Percentiles rank a stretch among this genome's conserved stretches.
These are phyloP conservation scores for Catunica adiposa DNA, from an alignment of 2,329 filamentous ascomycete species.

Conservation along the genomic window DNA sequence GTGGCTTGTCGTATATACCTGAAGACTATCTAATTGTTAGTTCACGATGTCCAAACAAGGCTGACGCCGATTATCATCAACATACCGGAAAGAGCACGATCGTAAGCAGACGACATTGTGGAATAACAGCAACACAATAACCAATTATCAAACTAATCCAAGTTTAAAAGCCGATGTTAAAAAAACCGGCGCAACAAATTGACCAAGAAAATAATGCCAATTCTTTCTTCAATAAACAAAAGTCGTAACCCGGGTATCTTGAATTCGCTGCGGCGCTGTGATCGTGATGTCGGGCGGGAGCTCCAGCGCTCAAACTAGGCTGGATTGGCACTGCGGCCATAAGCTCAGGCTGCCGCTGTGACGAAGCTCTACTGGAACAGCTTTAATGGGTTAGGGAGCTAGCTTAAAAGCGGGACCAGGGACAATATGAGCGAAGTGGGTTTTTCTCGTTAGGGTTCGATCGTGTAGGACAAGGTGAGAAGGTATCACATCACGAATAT, in stretches of 20 bases:
- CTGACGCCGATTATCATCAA: conserved; percentile 16
- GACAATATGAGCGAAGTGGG: background rate
- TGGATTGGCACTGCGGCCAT: conserved; percentile 14
- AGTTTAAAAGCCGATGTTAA: background rate
- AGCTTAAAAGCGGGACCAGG: conserved; percentile 3
- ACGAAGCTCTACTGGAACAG: conserved; percentile 17
- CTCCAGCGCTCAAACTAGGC: background rate
- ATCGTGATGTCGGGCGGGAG: background rate
- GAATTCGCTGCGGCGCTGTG: background rate
- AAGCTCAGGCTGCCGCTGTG: conserved; percentile 20
- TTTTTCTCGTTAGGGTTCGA: background rate
- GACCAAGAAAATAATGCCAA: background rate
- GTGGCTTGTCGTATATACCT: conserved; percentile 36
- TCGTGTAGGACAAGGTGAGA: background rate
- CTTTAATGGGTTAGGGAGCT: conserved; percentile 5
- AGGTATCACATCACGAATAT: background rate
- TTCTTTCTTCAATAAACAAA: background rate
- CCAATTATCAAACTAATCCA: background rate
- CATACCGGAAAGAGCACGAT: conserved; percentile 96
- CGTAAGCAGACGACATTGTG: conserved; percentile 82
- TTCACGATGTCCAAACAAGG: conserved; percentile 19
- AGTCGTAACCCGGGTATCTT: background rate
- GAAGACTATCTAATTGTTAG: conserved; percentile 55
- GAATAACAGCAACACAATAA: background rate
- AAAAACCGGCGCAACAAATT: background rate